Base-by-base conservation (phyloP, 192 early-diverging fungal species). In the Dimargaris cristalligena region DNA sequence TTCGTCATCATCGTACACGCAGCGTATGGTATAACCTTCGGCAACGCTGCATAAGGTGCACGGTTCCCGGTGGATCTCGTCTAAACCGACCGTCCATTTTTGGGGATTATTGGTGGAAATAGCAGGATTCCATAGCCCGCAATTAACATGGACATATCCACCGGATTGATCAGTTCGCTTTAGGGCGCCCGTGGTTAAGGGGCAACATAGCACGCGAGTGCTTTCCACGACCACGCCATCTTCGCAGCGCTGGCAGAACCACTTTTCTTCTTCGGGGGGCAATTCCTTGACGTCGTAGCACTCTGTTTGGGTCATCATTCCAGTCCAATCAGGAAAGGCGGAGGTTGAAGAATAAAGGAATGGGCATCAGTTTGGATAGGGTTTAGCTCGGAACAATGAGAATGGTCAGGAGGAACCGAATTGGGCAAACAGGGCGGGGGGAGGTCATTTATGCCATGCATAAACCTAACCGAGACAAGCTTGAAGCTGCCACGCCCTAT, bases 161-260 rank as follows among this genome's bases (percentile, higher is more conserved):
- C 26, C 23, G 13, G 50, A 1, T 16, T 16, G 50, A 26, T 52
- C 30, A 8, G 50, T 52, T 14, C 50, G 50, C 28, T 52, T 52
- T 16, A 52, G 25, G 30, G 50, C 50, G 8, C 50, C 50, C 6
- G 6, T 52, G 13, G 14, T 16, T 18, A 30, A 18, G 20, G 50
- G 50, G 25, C 50, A 52, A 8, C 50, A 52, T 16, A 26, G 22
- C 26, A 52, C 23, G 14, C 28, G 50, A 30, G 50, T 52, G 25
- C 28, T 26, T 11, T 2, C 50, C 50, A 30, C 50, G 22, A 26
- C 25, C 30, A 52, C 50, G 2, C 50, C 50, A 25, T 52, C 50
- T 30, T 52, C 20, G 50, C 50, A 52, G 22, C 50, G 50, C 50
- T 52, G 50, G 30, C 50, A 52, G 30, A 52, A 52, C 50, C 50